Conservation (phyloP, 169 alveolate species). For the Plasmodium vivax region DNA sequence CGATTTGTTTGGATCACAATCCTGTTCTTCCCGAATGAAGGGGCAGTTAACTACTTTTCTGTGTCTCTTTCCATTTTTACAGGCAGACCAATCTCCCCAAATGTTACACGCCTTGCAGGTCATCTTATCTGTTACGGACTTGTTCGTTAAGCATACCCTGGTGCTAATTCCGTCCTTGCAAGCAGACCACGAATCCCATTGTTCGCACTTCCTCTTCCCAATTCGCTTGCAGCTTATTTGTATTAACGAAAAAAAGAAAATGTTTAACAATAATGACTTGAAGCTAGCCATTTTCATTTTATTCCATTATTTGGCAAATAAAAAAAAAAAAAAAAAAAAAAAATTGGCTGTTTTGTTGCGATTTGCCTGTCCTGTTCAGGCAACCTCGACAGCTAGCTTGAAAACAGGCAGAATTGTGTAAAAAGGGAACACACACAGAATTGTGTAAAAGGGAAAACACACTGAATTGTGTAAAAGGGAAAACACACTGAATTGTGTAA, state of each 20-base stretch:
- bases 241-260: background rate
- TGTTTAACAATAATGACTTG: slow-evolving; percentile 1
- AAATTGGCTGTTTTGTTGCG: background rate
- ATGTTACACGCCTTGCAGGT: slow-evolving; percentile 6
- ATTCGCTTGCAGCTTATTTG: background rate
- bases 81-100: slow-evolving; percentile 52
- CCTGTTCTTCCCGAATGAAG: slow-evolving; percentile 27
- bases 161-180: slow-evolving; percentile 10
- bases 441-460: no score
- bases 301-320: background rate
- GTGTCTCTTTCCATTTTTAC: slow-evolving; percentile 30
- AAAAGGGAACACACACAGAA: background rate
- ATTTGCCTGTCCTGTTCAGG: slow-evolving; percentile 22
- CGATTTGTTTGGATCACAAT: slow-evolving; percentile 11
- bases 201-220: background rate
- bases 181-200: slow-evolving; percentile 41
- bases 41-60: slow-evolving; percentile 26
- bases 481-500: background rate
- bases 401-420: background rate
- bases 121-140: background rate
- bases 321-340: slow-evolving; percentile 24
- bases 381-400: background rate
- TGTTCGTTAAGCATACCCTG: slow-evolving; percentile 12
- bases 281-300: slow-evolving; percentile 25
- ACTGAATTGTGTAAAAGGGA: background rate